A percentile compares a stretch with the other conserved stretches of the same genome.
Evolutionary conservation across 2,329 filamentous ascomycete genomes (phyloP).

Genomic region (Ceratocystis papillata): DNA sequence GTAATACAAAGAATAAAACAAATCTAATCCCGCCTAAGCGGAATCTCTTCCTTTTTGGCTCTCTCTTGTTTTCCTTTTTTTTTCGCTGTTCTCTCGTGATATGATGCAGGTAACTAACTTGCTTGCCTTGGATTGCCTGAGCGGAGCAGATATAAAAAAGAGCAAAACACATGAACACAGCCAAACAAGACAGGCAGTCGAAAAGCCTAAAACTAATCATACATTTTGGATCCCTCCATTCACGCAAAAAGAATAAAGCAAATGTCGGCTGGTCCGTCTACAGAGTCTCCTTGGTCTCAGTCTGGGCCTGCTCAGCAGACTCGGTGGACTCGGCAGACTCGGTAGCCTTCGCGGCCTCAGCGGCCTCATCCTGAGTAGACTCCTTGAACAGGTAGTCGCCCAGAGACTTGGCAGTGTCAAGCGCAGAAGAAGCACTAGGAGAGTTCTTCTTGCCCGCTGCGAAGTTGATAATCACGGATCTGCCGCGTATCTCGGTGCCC

Average conservation of each 20-base stretch:
- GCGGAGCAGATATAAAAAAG: not conserved
- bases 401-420: not conserved
- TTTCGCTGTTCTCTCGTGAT: not conserved
- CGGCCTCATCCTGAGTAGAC: not conserved
- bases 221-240: not conserved
- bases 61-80: not conserved
- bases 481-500: conserved; percentile 51
- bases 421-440: not conserved
- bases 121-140: not conserved
- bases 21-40: not conserved
- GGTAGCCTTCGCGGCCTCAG: no score
- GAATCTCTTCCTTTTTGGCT: not conserved
- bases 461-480: conserved; percentile 56
- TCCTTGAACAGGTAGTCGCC: not conserved
- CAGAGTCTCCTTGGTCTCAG: conserved; percentile 7
- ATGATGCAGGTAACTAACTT: not conserved
- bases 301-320: not conserved
- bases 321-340: not conserved
- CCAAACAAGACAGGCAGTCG: not conserved
- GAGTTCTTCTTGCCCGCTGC: conserved; percentile 29
- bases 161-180: conserved; percentile 2
- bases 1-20: not conserved
- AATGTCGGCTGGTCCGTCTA: not conserved
- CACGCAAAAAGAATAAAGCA: not conserved
- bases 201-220: not conserved